Evolutionary conservation across 805 yeast genomes (phyloP), one percentile per base, ranked within the genome.

Genomic region (Lachancea meyersii): DNA sequence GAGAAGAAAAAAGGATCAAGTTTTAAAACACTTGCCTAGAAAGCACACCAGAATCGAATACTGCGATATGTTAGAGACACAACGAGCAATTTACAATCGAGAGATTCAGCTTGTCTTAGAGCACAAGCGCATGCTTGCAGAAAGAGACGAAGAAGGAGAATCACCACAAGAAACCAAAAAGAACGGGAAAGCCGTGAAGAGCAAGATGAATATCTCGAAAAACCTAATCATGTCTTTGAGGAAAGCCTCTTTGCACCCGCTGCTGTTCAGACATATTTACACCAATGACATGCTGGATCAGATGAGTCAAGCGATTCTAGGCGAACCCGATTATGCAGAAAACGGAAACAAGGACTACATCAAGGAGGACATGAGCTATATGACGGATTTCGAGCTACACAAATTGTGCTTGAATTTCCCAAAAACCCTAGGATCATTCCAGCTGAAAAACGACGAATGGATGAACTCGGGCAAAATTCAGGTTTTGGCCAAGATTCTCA

Each of bases 201-300:
- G 82, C 1, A 47, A 48, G 20, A 43, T 46, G 6, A 46, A 57
- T 20, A 45, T 52, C 13, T 58, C 65, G 7, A 70, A 81, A 16
- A 91, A 89, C 56, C 75, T 86, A 32, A 74, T 93, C 50, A 91
- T 93, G 97, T 73, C 79, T 26, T 71, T 93, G 44, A 75, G 99
- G 52, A 93, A 93, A 60, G 96, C 96, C 2, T 82, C 97, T 0
- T 69, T 91, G 48, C 99, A 93, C 63, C 97, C 97, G 5, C 65
- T 93, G 40, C 67, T 93, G 46, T 89, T 91, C 67, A 71, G 98
- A 57, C 64, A 68, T 27, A 53, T 70, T 22, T 93, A 78, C 58
- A 68, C 68, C 19, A 86, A 85, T 53, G 69, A 64, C 1, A 67
- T 53, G 21, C 58, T 93, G 43, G 59, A 61, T 37, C 60, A 69